Evolutionary conservation across 179 eudicot genomes (phyloP), one percentile per base, ranked within the genome.

Genomic region (Drosera spatulata): DNA sequence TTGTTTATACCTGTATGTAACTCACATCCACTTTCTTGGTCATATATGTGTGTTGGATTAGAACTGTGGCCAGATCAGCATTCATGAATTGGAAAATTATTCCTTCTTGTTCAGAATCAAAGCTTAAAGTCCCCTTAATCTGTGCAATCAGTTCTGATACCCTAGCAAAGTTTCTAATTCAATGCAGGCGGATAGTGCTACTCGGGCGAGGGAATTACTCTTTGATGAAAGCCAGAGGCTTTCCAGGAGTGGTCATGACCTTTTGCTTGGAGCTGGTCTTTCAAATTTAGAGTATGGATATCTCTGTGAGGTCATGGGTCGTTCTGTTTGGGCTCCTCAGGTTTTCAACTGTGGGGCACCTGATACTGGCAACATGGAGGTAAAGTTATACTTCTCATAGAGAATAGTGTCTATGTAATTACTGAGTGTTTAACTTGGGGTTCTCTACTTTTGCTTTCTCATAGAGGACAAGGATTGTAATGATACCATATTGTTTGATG

Each of bases 281-380:
- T 84, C 97, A 43, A 93, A 93, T 74, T 87, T 89, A 48, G 99
- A 93, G 69, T 93, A 93, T 81, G 99, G 95, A 61, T 80, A 83
- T 74, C 91, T 93, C 53, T 93, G 99, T 74, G 97, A 89, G 82
- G 73, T 90, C 71, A 86, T 90, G 97, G 99, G 99, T 54, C 90
- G 94, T 60, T 89, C 94, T 44, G 66, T 90, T 41, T 93, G 97
- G 82, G 99, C 97, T 56, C 99, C 99, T 42, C 99, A 89, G 75
- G 80, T 93, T 67, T 93, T 93, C 65, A 93, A 93, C 58, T 93
- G 99, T 62, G 99, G 97, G 66, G 97, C 99, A 46, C 99, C 99
- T 50, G 97, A 93, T 71, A 93, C 99, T 54, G 99, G 99, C 72
- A 93, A 93, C 74, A 93, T 86, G 97, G 99, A 93, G 99, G 99